These are phyloP conservation scores for Chimonanthus salicifolius DNA, from an alignment of 164 flowering plant species.

Conservation along the genomic window DNA sequence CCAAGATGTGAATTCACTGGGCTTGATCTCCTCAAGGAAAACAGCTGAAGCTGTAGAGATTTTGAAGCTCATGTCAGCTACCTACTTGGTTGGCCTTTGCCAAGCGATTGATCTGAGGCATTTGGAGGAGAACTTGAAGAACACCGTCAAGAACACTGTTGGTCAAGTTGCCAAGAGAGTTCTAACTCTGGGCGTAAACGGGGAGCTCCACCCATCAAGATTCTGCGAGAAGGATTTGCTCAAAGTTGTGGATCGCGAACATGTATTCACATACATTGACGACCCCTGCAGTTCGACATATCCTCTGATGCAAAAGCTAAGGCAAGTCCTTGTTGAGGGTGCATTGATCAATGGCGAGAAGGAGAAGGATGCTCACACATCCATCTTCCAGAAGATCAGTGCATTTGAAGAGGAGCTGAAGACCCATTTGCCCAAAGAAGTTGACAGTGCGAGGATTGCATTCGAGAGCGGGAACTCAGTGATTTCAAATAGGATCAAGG, in stretches of 20 bases:
- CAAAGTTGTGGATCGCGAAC: conserved; percentile 46
- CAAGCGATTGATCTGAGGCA: conserved; percentile 62
- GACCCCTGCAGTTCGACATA: conserved; percentile 51
- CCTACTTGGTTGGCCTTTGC: conserved; percentile 53
- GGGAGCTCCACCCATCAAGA: conserved; percentile 54
- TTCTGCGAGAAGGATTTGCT: conserved; percentile 59
- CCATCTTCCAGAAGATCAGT: conserved; percentile 45
- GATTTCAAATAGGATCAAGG: conserved; percentile 41
- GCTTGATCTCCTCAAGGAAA: conserved; percentile 53
- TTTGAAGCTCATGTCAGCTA: conserved; percentile 54
- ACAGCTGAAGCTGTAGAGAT: conserved; percentile 57
- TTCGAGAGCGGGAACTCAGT: conserved; percentile 30
- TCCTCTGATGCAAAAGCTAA: conserved; percentile 54
- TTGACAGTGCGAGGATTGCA: conserved; percentile 23
- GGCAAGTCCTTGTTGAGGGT: conserved; percentile 49
- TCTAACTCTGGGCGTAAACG: conserved; percentile 35
- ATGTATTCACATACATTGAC: conserved; percentile 46
- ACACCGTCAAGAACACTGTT: conserved; percentile 46
- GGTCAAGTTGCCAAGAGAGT: conserved; percentile 49
- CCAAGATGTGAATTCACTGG: conserved; percentile 65
- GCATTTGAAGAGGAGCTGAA: conserved; percentile 58
- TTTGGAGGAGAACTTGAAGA: conserved; percentile 52
- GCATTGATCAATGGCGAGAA: conserved; percentile 36
- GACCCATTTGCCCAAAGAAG: conserved; percentile 47
- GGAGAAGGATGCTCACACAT: conserved; percentile 26